A percentile compares a stretch with the other conserved stretches of the same genome.
phyloP scores from a whole-genome alignment of 2,329 filamentous ascomycete species.

The Graphiopsis chlorocephala region DNA sequence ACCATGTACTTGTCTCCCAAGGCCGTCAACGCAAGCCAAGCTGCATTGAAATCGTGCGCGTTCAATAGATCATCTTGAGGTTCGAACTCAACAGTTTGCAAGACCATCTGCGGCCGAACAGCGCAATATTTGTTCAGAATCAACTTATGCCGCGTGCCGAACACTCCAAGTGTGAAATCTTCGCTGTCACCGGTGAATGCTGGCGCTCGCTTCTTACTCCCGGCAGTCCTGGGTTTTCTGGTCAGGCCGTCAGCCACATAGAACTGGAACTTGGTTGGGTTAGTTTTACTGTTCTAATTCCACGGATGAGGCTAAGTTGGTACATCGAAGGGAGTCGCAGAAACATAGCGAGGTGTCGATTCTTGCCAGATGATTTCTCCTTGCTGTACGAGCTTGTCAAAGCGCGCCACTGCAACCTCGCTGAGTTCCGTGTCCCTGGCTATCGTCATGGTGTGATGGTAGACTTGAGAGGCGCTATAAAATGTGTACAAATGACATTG shows the following conservation, averaged over 20 bases:
- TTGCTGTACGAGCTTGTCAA: slow-evolving; percentile 12
- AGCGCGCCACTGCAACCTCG: background rate
- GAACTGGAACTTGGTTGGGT: slow-evolving; percentile 15
- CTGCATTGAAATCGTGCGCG: slow-evolving; percentile 35
- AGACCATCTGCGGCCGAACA: slow-evolving; percentile 37
- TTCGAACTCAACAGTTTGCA: slow-evolving; percentile 40
- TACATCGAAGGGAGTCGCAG: slow-evolving; percentile 1
- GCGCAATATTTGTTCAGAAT: slow-evolving; percentile 40
- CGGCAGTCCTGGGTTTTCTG: slow-evolving; percentile 3
- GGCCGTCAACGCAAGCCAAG: slow-evolving; percentile 37
- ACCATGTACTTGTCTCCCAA: slow-evolving; percentile 35
- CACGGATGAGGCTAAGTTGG: background rate
- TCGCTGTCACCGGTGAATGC: slow-evolving; percentile 20
- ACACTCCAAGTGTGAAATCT: slow-evolving; percentile 30
- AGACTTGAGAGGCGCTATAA: background rate
- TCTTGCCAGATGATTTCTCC: slow-evolving; percentile 9
- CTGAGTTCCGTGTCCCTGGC: background rate
- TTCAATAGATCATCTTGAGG: slow-evolving; percentile 41
- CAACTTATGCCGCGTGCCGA: slow-evolving; percentile 34
- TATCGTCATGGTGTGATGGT: background rate
- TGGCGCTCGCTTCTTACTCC: slow-evolving; percentile 11
- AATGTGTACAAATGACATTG: background rate
- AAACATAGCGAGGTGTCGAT: background rate
- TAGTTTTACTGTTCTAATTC: background rate
- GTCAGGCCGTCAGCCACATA: slow-evolving; percentile 17